Evolutionary conservation across 768 basidiomycete genomes (phyloP).

Genomic region (Mycena venus): DNA sequence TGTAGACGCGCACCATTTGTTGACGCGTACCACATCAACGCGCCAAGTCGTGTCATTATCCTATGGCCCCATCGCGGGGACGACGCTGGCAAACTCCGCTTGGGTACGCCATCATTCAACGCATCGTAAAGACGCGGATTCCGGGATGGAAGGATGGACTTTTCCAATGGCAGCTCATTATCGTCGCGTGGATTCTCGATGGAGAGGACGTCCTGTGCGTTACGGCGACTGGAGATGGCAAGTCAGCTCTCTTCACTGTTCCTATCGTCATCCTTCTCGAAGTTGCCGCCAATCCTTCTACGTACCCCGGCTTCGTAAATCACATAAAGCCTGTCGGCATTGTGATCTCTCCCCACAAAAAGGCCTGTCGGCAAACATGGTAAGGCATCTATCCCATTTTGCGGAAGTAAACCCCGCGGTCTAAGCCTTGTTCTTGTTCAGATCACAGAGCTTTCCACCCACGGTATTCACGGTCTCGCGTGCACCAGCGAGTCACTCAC

Average conservation of each 20-base stretch:
- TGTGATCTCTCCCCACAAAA: no score
- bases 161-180: conserved; percentile 6
- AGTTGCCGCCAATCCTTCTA: not conserved
- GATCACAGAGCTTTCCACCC: conserved; percentile 10
- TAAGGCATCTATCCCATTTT: no score
- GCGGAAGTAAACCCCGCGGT: not conserved
- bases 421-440: not conserved
- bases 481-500: conserved; percentile 10
- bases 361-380: no score
- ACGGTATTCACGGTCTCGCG: conserved; percentile 5
- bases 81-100: not conserved
- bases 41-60: not conserved
- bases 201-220: conserved; percentile 16
- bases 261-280: conserved; percentile 24
- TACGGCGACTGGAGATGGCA: conserved; percentile 21
- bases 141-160: conserved; percentile 20
- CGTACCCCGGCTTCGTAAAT: conserved; percentile 9
- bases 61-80: conserved; percentile 5
- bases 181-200: conserved; percentile 26
- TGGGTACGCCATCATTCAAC: conserved; percentile 8
- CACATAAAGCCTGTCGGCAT: not conserved
- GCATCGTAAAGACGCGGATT: conserved; percentile 10
- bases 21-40: not conserved
- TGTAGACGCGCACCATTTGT: not conserved
- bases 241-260: conserved; percentile 19